phyloP scores from a whole-genome alignment of 257 asterid genomes.

The Gentiana macrophylla region DNA sequence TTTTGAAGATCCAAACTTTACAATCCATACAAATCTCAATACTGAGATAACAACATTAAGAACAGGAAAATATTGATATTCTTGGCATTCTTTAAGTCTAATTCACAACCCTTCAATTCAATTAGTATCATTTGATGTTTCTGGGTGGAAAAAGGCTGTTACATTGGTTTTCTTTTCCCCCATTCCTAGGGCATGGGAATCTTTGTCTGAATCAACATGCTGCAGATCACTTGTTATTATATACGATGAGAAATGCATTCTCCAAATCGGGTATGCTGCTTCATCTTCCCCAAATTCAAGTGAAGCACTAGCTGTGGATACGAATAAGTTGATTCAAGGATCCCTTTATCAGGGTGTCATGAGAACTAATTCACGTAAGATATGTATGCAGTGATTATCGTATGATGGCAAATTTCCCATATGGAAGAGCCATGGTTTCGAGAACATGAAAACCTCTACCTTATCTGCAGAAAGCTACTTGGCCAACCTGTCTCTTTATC shows the following conservation, averaged over 20 bases:
- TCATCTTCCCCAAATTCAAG: slow-evolving; percentile 27
- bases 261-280: slow-evolving; percentile 75
- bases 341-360: slow-evolving; percentile 54
- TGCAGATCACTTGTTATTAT: slow-evolving; percentile 73
- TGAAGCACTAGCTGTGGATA: slow-evolving; percentile 47
- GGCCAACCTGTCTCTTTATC: slow-evolving; percentile 92
- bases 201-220: slow-evolving; percentile 73
- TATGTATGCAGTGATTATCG: slow-evolving; percentile 1
- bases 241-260: slow-evolving; percentile 60
- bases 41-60: no score
- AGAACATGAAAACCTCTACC: slow-evolving; percentile 13
- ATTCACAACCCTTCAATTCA: no score
- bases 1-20: no score
- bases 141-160: neutral
- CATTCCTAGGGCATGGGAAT: slow-evolving; percentile 79
- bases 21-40: no score
- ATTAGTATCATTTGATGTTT: neutral
- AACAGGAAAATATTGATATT: no score
- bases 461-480: slow-evolving; percentile 73
- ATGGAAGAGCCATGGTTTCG: slow-evolving; percentile 8
- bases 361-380: slow-evolving; percentile 83
- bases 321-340: slow-evolving; percentile 50
- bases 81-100: no score
- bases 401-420: slow-evolving; percentile 9
- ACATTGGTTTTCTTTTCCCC: slow-evolving; percentile 2